These are phyloP conservation scores for Helicocarpus griseus DNA, from an alignment of 2,329 filamentous ascomycete species.

Conservation along the genomic window DNA sequence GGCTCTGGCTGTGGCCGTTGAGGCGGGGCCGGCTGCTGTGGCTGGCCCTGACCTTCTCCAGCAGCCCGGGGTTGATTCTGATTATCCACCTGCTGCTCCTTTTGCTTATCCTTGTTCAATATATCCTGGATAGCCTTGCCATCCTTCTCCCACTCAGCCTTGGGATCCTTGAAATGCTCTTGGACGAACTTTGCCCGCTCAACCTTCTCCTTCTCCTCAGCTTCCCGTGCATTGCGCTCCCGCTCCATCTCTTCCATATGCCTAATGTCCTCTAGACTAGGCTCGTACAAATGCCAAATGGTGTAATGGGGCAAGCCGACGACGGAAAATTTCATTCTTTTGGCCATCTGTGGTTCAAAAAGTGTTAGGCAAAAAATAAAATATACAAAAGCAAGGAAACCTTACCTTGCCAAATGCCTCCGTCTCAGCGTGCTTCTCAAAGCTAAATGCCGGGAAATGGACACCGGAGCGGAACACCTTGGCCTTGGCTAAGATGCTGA, in stretches of 20 bases:
- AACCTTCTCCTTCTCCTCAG: constrained; percentile 64
- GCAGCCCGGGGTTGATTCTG: background rate
- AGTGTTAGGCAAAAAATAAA: constrained; percentile 12
- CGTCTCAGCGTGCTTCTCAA: constrained; percentile 96
- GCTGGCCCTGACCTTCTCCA: background rate
- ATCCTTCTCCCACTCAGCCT: constrained; percentile 80
- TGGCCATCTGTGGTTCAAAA: constrained; percentile 66
- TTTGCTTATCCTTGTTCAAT: constrained; percentile 45
- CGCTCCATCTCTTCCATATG: constrained; percentile 99
- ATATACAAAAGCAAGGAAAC: background rate
- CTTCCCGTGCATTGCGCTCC: constrained; percentile 69
- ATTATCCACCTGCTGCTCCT: constrained; percentile 8
- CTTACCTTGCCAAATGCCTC: constrained; percentile 96
- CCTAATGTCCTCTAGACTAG: constrained; percentile 91
- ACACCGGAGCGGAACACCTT: constrained; percentile 90
- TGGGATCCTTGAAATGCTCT: constrained; percentile 66
- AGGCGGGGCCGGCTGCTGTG: background rate
- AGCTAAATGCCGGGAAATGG: constrained; percentile 96
- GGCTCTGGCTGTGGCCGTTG: background rate
- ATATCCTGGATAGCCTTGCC: constrained; percentile 68
- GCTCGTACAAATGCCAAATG: constrained; percentile 99
- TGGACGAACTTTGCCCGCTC: constrained; percentile 70
- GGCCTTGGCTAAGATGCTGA: constrained; percentile 94
- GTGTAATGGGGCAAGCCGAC: constrained; percentile 95
- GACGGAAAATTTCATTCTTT: constrained; percentile 89